Percentiles rank a stretch among this genome's conserved stretches.
phyloP scores from a whole-genome alignment of 768 basidiomycete genomes.

The Heimioporus sp. region DNA sequence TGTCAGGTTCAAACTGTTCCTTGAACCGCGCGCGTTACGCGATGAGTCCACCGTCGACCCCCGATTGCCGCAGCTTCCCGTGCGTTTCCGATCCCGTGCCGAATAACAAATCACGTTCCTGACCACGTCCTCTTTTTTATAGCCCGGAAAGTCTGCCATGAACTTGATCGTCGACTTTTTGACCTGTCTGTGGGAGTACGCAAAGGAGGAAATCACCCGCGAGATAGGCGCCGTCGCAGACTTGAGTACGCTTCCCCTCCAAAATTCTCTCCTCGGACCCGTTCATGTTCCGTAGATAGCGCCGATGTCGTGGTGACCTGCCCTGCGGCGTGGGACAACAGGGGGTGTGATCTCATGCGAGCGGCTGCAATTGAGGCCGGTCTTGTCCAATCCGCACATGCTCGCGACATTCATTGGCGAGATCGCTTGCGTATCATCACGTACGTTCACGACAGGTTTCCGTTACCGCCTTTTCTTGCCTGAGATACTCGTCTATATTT shows the following conservation, averaged over 20 bases:
- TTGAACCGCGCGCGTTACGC: slow-evolving; percentile 79
- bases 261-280: not conserved
- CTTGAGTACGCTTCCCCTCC: slow-evolving; percentile 52
- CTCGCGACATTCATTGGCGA: slow-evolving; percentile 73
- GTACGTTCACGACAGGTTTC: slow-evolving; percentile 26
- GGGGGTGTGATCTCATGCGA: slow-evolving; percentile 82
- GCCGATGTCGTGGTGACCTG: slow-evolving; percentile 87
- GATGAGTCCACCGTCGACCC: slow-evolving; percentile 71
- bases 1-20: slow-evolving; percentile 77
- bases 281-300: slow-evolving; percentile 47
- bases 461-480: not conserved
- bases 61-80: slow-evolving; percentile 76
- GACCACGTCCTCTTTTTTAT: slow-evolving; percentile 24
- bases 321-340: slow-evolving; percentile 89
- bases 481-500: slow-evolving; percentile 10
- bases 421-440: slow-evolving; percentile 84
- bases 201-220: slow-evolving; percentile 81
- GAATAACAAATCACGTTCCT: not conserved
- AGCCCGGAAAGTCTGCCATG: slow-evolving; percentile 74
- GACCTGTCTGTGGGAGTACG: slow-evolving; percentile 81
- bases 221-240: slow-evolving; percentile 87
- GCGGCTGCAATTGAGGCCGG: slow-evolving; percentile 80
- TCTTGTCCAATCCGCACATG: slow-evolving; percentile 67
- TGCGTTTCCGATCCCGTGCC: slow-evolving; percentile 35
- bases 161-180: slow-evolving; percentile 86